phyloP scores from a whole-genome alignment of 805 yeast species.

The Yamadazyma nakazawae region DNA sequence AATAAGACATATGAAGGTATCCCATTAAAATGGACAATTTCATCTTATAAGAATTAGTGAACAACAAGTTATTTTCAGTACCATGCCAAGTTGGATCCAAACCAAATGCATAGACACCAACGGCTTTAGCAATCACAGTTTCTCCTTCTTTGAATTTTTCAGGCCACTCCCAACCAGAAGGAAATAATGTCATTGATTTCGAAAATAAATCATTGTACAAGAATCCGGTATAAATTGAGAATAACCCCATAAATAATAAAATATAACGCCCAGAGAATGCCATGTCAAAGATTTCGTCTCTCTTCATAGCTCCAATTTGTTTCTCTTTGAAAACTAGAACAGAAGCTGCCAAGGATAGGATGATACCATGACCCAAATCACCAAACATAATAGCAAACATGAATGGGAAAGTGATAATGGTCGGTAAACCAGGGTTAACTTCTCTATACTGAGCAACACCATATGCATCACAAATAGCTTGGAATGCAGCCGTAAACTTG shows the following conservation, averaged over 20 bases:
- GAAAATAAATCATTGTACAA: conserved; percentile 93
- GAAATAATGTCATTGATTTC: conserved; percentile 81
- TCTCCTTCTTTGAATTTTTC: conserved; percentile 66
- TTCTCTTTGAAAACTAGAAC: conserved; percentile 71
- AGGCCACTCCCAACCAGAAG: conserved; percentile 95
- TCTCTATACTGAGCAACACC: conserved; percentile 92
- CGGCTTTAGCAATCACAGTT: conserved; percentile 1
- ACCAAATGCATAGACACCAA: conserved; percentile 68
- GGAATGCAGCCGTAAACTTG: conserved; percentile 91
- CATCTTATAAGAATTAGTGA: conserved; percentile 96
- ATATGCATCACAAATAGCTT: conserved; percentile 90
- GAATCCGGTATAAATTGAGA: conserved; percentile 94
- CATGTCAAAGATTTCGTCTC: conserved; percentile 96
- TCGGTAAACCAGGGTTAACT: conserved; percentile 93
- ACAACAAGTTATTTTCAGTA: conserved; percentile 83
- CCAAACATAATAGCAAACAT: conserved; percentile 99
- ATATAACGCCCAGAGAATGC: conserved; percentile 92
- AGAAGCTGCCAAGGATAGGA: conserved; percentile 71
- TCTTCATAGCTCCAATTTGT: conserved; percentile 60
- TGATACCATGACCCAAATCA: conserved; percentile 93
- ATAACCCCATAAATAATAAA: conserved; percentile 84
- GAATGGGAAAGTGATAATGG: conserved; percentile 93
- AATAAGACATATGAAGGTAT: conserved; percentile 89
- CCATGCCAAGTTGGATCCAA: conserved; percentile 97
- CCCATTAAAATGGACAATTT: conserved; percentile 94